These are phyloP conservation scores for Ustilago nuda DNA, from an alignment of 1,284 basidiomycete genomes.

Conservation along the genomic window DNA sequence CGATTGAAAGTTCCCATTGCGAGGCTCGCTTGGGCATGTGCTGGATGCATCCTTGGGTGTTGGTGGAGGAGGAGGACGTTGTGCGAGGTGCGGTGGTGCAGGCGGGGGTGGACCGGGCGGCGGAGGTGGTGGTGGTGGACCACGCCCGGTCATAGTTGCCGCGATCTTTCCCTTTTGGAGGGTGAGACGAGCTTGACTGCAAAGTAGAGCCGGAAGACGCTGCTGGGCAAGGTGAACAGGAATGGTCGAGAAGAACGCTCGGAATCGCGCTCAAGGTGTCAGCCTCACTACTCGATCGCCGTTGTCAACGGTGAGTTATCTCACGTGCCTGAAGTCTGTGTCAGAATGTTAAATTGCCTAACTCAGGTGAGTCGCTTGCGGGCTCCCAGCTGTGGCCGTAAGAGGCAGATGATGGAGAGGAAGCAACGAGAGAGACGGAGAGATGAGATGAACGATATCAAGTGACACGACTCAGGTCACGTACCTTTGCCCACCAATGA, in stretches of 20 bases:
- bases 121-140: conserved; percentile 32
- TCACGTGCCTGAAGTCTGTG: too few species aligned
- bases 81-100: conserved; percentile 29
- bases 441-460: too few species aligned
- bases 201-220: neutral
- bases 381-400: too few species aligned
- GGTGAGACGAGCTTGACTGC: neutral
- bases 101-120: conserved; percentile 44
- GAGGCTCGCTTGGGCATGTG: neutral
- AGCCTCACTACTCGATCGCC: neutral
- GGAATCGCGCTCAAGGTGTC: neutral
- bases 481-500: too few species aligned
- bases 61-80: neutral
- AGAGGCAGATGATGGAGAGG: too few species aligned
- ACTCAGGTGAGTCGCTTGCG: too few species aligned
- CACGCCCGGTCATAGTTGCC: conserved; percentile 31
- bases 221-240: neutral
- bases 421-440: too few species aligned
- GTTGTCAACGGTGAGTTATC: too few species aligned
- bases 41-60: neutral
- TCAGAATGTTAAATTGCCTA: too few species aligned
- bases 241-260: conserved; percentile 1
- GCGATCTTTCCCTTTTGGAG: neutral
- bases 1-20: neutral
- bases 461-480: too few species aligned